Conservation (phyloP, 805 yeast genomes). For the Lipomyces orientalis region DNA sequence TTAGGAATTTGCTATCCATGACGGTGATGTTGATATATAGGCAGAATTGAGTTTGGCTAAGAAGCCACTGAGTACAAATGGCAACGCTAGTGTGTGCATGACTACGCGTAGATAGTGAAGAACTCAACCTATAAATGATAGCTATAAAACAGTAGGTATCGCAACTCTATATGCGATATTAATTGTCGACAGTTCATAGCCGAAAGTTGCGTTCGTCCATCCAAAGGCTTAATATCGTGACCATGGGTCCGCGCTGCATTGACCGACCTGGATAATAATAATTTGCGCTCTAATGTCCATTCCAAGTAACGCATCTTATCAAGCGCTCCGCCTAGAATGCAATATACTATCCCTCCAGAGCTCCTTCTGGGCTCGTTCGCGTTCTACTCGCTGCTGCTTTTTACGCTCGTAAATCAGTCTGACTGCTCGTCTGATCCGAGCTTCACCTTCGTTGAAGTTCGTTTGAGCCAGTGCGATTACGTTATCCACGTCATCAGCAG, state of each 20-base stretch:
- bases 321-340: neutral
- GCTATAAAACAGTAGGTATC: neutral
- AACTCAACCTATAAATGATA: no score
- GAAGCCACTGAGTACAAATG: neutral
- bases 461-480: constrained; percentile 34
- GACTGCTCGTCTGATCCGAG: constrained; percentile 32
- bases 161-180: neutral
- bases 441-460: constrained; percentile 36
- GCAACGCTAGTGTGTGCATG: neutral
- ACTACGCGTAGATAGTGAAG: no score
- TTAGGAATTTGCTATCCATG: neutral
- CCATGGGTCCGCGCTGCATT: no score
- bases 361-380: neutral
- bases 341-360: neutral
- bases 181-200: no score
- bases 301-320: neutral
- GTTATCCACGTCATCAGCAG: constrained; percentile 37
- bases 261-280: neutral
- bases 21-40: neutral
- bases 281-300: neutral
- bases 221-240: no score
- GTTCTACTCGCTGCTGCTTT: constrained; percentile 20
- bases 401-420: constrained; percentile 37
- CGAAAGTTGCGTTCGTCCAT: no score
- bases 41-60: neutral